phyloP scores from a whole-genome alignment of 1,284 basidiomycete species.

The Amylostereum chailletii region DNA sequence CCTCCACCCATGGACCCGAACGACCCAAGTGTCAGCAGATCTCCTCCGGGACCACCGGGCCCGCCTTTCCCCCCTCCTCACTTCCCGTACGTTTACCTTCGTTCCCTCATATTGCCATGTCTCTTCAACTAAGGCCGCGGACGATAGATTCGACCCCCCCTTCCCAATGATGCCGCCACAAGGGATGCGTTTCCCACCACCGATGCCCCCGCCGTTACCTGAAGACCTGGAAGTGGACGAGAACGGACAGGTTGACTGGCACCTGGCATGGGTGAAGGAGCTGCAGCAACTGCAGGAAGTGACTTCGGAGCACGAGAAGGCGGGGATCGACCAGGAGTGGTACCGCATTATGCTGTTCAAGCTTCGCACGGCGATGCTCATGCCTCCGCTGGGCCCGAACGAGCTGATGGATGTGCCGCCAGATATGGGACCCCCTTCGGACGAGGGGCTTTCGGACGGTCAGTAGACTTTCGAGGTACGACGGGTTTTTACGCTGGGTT shows the following conservation, averaged over 20 bases:
- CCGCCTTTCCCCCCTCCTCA: conserved; percentile 51
- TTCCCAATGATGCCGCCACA: conserved; percentile 52
- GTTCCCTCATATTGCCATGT: neutral
- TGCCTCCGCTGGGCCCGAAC: conserved; percentile 28
- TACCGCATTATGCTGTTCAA: conserved; percentile 74
- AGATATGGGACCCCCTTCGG: neutral
- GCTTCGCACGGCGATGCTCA: conserved; percentile 60
- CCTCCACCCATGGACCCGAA: conserved; percentile 47
- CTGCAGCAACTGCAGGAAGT: conserved; percentile 61
- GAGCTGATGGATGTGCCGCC: conserved; percentile 11
- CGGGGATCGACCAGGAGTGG: conserved; percentile 70
- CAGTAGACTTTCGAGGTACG: too few relatives aligned
- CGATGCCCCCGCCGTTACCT: conserved; percentile 43
- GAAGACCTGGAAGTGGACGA: conserved; percentile 66
- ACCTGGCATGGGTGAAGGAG: conserved; percentile 68
- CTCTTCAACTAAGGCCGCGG: neutral
- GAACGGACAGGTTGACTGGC: conserved; percentile 72
- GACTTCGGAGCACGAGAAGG: conserved; percentile 71
- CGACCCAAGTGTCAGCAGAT: conserved; percentile 23
- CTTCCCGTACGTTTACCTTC: conserved; percentile 33
- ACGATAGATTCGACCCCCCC: conserved; percentile 52
- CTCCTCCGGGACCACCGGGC: conserved; percentile 24
- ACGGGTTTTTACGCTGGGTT: too few relatives aligned
- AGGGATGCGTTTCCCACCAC: conserved; percentile 52
- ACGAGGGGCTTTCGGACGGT: too few relatives aligned